Conservation (phyloP, 306 rosid species). For the Quercus bicolor region DNA sequence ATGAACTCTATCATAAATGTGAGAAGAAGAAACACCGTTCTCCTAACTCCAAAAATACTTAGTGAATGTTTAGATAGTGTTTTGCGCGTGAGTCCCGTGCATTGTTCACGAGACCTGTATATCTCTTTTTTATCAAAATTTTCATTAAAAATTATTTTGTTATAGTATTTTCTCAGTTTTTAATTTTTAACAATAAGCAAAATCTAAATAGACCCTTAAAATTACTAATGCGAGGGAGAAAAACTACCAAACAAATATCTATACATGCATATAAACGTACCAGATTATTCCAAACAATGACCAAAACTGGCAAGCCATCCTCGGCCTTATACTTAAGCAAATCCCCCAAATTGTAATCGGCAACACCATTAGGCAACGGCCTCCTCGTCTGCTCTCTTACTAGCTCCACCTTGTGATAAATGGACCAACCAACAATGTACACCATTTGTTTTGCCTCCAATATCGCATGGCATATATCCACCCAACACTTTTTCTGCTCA, state of each 20-base stretch:
- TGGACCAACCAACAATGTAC: constrained; percentile 87
- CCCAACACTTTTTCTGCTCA: constrained; percentile 81
- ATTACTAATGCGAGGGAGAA: accelerated
- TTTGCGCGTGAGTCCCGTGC: too few relatives aligned
- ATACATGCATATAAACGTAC: constrained; percentile 22
- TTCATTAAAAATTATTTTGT: too few relatives aligned
- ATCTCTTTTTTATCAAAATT: too few relatives aligned
- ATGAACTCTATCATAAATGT: accelerated
- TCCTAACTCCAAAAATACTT: too few relatives aligned
- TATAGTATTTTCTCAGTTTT: accelerated
- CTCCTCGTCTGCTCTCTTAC: constrained; percentile 70
- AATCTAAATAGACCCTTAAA: accelerated
- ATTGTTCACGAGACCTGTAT: accelerated
- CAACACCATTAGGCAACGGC: constrained; percentile 78
- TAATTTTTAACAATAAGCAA: accelerated
- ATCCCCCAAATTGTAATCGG: constrained; percentile 69
- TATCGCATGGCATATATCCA: constrained; percentile 86
- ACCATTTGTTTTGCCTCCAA: constrained; percentile 93
- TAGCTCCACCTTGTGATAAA: constrained; percentile 72
- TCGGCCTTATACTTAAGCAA: constrained; percentile 84
- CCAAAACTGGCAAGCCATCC: constrained; percentile 82
- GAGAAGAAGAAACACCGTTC: accelerated
- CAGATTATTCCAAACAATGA: constrained; percentile 91
- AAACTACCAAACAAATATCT: too few relatives aligned
- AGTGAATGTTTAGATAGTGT: too few relatives aligned